Percentiles rank a stretch among this genome's conserved stretches.
phyloP scores from a whole-genome alignment of 805 yeast species.

The Yamadazyma scolyti region DNA sequence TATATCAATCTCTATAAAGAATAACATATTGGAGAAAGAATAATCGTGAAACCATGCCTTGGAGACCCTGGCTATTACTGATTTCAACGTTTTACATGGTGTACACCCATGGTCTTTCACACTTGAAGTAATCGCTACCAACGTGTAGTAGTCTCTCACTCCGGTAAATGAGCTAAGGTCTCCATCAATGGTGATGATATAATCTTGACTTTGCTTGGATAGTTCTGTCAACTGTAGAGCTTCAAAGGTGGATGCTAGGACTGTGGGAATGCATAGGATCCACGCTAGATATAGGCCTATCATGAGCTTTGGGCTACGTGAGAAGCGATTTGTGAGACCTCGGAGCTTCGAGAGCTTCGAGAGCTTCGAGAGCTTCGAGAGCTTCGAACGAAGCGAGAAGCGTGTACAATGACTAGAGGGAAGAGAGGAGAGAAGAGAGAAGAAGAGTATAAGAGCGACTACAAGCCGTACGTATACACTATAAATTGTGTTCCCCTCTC shows the following conservation, averaged over 20 bases:
- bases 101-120: conserved; percentile 41
- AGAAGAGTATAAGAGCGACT: too few species aligned
- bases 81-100: conserved; percentile 44
- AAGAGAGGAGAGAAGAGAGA: too few species aligned
- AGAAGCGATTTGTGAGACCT: too few species aligned
- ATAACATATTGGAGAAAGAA: conserved; percentile 35
- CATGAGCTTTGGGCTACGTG: too few species aligned
- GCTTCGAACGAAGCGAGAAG: too few species aligned
- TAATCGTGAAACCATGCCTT: conserved; percentile 42
- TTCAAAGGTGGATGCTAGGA: conserved; percentile 1
- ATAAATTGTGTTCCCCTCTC: too few species aligned
- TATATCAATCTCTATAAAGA: conserved; percentile 52
- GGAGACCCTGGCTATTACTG: conserved; percentile 34
- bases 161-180: conserved; percentile 44
- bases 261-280: too few species aligned
- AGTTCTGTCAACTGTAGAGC: conserved; percentile 9
- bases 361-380: too few species aligned
- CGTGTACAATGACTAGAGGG: too few species aligned
- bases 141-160: conserved; percentile 47
- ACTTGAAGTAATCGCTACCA: conserved; percentile 52
- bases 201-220: conserved; percentile 15
- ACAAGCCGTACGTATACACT: too few species aligned
- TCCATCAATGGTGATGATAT: conserved; percentile 41
- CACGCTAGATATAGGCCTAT: too few species aligned
- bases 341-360: too few species aligned